A percentile compares a stretch with the other conserved stretches of the same genome.
These are phyloP conservation scores for Phytophthora sp. DNA, from an alignment of 352 stramenopile genomes.

Conservation along the genomic window DNA sequence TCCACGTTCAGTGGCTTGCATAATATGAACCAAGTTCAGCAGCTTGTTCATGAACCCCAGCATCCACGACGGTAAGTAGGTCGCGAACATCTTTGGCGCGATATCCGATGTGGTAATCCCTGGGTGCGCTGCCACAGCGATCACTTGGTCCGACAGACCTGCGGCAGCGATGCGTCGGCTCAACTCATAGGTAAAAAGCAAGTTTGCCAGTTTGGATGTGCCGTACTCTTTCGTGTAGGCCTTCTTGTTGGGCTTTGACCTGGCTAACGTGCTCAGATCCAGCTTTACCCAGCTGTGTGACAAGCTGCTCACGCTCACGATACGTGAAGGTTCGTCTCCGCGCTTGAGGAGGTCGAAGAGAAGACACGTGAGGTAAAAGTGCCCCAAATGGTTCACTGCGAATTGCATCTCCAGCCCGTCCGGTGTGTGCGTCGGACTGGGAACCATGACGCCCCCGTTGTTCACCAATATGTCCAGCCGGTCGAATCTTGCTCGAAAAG, in stretches of 20 bases:
- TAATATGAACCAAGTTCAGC: constrained; percentile 34
- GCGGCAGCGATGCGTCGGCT: constrained; percentile 33
- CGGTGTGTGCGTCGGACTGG: constrained; percentile 34
- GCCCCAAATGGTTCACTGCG: constrained; percentile 63
- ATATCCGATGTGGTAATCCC: constrained; percentile 39
- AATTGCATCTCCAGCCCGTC: constrained; percentile 66
- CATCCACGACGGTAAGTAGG: constrained; percentile 31
- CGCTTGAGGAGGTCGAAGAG: constrained; percentile 56
- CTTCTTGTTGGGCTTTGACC: constrained; percentile 32
- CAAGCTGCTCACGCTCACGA: constrained; percentile 49
- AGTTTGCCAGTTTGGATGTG: constrained; percentile 50
- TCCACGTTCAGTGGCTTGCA: constrained; percentile 34
- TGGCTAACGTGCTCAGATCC: constrained; percentile 34
- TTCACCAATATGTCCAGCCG: constrained; percentile 62
- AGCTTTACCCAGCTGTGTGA: constrained; percentile 37
- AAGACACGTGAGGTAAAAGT: constrained; percentile 61
- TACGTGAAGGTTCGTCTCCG: constrained; percentile 20
- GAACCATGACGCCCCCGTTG: constrained; percentile 61
- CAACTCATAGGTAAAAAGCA: constrained; percentile 57
- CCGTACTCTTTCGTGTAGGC: constrained; percentile 54
- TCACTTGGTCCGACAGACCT: constrained; percentile 27
- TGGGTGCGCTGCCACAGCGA: constrained; percentile 40
- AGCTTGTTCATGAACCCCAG: constrained; percentile 34
- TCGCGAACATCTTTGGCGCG: constrained; percentile 31
- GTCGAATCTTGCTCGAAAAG: constrained; percentile 44